These are phyloP conservation scores for Triticum monococcum DNA, from an alignment of 176 grass and related monocot species.

Conservation along the genomic window DNA sequence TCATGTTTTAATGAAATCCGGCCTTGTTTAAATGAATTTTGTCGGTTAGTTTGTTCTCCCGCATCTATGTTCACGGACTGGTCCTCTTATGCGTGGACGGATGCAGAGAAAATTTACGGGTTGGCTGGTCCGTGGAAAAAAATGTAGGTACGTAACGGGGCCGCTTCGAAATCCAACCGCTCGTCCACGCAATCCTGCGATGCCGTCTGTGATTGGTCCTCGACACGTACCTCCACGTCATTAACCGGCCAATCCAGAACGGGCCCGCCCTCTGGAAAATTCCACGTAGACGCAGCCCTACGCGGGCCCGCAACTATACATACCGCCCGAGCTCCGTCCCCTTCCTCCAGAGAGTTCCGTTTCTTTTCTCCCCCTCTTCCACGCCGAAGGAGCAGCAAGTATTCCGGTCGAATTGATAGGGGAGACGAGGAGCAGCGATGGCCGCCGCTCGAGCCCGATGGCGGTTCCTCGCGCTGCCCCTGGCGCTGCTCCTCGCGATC, in stretches of 20 bases:
- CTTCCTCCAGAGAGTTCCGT: not conserved
- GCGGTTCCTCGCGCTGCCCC: constrained; percentile 38
- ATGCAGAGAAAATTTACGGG: too few relatives aligned
- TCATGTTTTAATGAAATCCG: too few relatives aligned
- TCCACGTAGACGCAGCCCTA: not conserved
- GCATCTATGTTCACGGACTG: too few relatives aligned
- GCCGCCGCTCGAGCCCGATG: constrained; percentile 36
- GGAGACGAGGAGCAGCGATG: constrained; percentile 33
- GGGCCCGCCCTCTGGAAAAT: not conserved
- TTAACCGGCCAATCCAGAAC: not conserved
- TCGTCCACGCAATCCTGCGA: constrained; percentile 25
- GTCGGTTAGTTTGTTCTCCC: too few relatives aligned
- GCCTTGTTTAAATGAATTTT: too few relatives aligned
- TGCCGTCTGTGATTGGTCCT: constrained; percentile 40
- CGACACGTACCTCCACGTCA: constrained; percentile 31
- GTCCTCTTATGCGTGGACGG: too few relatives aligned
- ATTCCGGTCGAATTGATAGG: not conserved
- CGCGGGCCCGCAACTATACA: not conserved
- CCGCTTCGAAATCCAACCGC: not conserved
- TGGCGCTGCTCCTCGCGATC: constrained; percentile 36
- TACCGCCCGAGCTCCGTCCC: not conserved
- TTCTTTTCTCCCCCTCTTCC: not conserved
- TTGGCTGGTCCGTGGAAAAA: too few relatives aligned
- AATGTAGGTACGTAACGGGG: not conserved
- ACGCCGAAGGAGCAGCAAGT: too few relatives aligned